Evolutionary conservation across 306 rosid genomes (phyloP), one percentile per base, ranked within the genome.

Genomic region (Rosa chinensis): DNA sequence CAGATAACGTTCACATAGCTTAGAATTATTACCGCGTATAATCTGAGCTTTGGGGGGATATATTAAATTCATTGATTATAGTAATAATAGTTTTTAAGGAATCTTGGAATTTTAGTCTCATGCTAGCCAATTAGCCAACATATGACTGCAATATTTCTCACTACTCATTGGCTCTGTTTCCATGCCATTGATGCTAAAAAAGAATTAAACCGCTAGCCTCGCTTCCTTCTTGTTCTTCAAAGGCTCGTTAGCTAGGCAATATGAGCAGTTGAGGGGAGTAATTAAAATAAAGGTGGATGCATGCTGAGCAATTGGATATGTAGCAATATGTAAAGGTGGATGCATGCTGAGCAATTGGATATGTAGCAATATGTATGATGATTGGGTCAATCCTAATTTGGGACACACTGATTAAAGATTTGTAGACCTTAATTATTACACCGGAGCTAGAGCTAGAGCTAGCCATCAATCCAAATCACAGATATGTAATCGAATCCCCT

Each of bases 321-420:
- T 63, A 32, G 20, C 42, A 32, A 63, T 63, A 14, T 63, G 40
- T 45, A 48, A n/a, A n/a, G n/a, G 5, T 37, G 28, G 28, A 25
- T 49, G 66, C 37, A 61, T 25, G 37, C 66, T 8, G 63, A 63
- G 16, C 16, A 61, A 61, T 25, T 10, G 17, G 17, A 28, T 62
- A 0, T 10, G 6, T 63, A 32, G 20, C 42, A 32, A 63, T 63
- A 14, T 63, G 40, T 45, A 48, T 76, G 78, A 90, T 85, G 92
- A 84, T 82, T 75, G 81, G 84, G 91, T 92, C 90, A 83, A 90
- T 87, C 75, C 88, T 78, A 80, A 73, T 82, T 69, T 84, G 86
- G 78, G 85, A 79, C 76, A 48, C 78, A 82, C 66, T 32, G 81
- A 55, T 82, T 78, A 78, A 55, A 85, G 80, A 84, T 85, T 84